Conservation (phyloP, 1,284 basidiomycete species). For the Malassezia globosa region DNA sequence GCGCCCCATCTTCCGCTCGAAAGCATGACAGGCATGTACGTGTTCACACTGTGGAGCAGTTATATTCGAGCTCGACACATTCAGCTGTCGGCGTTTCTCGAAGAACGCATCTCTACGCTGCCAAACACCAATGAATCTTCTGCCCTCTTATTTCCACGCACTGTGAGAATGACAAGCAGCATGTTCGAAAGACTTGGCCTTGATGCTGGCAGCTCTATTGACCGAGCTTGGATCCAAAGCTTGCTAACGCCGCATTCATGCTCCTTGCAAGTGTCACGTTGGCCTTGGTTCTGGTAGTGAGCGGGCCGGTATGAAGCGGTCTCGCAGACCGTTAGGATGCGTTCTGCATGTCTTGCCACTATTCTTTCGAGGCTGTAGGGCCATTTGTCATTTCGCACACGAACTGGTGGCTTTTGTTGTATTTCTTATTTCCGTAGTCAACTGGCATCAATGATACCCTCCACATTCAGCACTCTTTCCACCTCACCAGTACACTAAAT, state of each 20-base stretch:
- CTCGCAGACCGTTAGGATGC: too few species aligned
- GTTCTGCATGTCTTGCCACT: too few species aligned
- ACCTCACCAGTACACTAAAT: too few species aligned
- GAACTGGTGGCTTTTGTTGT: too few species aligned
- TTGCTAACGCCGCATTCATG: background rate
- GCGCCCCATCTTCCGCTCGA: constrained; percentile 9
- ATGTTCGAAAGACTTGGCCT: constrained; percentile 2
- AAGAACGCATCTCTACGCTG: background rate
- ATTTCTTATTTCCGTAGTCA: too few species aligned
- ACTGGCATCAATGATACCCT: too few species aligned
- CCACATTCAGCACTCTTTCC: too few species aligned
- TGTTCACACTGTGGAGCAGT: constrained; percentile 19
- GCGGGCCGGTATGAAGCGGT: too few species aligned
- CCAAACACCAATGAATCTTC: background rate
- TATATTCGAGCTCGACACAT: constrained; percentile 14
- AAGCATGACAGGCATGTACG: constrained; percentile 12
- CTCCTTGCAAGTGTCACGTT: background rate
- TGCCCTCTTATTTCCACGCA: background rate
- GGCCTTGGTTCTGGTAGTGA: background rate
- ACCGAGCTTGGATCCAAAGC: background rate
- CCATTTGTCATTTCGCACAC: background rate
- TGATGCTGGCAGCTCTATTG: background rate
- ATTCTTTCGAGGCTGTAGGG: too few species aligned
- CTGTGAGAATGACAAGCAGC: background rate
- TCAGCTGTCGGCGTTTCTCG: constrained; percentile 10